These are phyloP conservation scores for Periconia sp. DNA, from an alignment of 2,329 filamentous ascomycete species.

Conservation along the genomic window DNA sequence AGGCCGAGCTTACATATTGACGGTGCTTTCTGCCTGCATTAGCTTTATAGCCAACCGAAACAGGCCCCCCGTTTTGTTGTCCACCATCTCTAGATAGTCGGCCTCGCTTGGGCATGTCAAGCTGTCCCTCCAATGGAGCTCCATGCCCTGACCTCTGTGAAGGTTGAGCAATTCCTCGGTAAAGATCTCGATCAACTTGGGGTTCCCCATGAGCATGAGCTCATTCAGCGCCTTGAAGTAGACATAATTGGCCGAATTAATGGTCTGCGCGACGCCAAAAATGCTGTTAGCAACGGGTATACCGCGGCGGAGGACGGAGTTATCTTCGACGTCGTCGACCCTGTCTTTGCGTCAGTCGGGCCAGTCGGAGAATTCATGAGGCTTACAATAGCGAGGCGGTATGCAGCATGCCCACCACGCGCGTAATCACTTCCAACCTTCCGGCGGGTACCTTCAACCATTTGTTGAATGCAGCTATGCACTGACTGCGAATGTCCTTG, in stretches of 20 bases:
- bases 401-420: slow-evolving; percentile 83
- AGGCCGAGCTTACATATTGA: slow-evolving; percentile 46
- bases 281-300: slow-evolving; percentile 83
- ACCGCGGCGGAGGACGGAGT: slow-evolving; percentile 75
- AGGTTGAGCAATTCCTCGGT: slow-evolving; percentile 84
- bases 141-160: slow-evolving; percentile 88
- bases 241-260: slow-evolving; percentile 89
- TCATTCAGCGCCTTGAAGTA: slow-evolving; percentile 83
- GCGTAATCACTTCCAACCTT: slow-evolving; percentile 75
- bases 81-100: slow-evolving; percentile 93
- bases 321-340: slow-evolving; percentile 88
- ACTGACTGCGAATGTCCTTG: slow-evolving; percentile 81
- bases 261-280: slow-evolving; percentile 85
- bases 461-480: slow-evolving; percentile 81
- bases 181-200: slow-evolving; percentile 71
- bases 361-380: neutral
- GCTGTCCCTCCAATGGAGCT: slow-evolving; percentile 87
- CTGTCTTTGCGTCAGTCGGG: slow-evolving; percentile 13
- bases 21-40: slow-evolving; percentile 77
- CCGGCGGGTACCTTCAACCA: slow-evolving; percentile 77
- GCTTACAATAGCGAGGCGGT: slow-evolving; percentile 74
- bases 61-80: slow-evolving; percentile 87
- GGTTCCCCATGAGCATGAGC: slow-evolving; percentile 72
- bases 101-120: slow-evolving; percentile 84
- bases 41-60: slow-evolving; percentile 85